Evolutionary conservation across 1,284 basidiomycete species (phyloP).

Genomic region (Cryptococcus sp.): DNA sequence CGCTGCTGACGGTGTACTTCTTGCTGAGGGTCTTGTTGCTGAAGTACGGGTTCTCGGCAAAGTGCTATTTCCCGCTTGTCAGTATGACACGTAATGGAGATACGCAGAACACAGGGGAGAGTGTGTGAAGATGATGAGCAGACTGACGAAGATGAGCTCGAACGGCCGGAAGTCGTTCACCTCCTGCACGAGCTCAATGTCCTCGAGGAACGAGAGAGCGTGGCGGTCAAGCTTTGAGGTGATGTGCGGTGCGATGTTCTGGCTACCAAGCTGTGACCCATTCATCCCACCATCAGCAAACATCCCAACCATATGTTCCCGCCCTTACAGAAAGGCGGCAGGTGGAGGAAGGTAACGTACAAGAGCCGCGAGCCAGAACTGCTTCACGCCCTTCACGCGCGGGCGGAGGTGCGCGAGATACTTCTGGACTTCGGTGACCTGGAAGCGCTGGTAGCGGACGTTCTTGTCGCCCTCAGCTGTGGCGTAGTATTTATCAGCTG

Average conservation of each 20-base stretch:
- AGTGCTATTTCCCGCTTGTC: constrained; percentile 29
- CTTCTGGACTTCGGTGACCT: constrained; percentile 25
- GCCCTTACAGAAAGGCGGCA: not conserved
- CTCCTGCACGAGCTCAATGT: constrained; percentile 46
- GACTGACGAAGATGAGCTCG: constrained; percentile 47
- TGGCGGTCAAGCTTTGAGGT: constrained; percentile 39
- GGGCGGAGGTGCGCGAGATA: constrained; percentile 27
- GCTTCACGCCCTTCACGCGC: constrained; percentile 35
- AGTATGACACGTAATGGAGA: not conserved
- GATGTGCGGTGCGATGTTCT: constrained; percentile 19
- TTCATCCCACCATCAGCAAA: not conserved
- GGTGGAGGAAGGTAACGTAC: constrained; percentile 20
- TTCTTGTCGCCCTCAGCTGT: constrained; percentile 35
- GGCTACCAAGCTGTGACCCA: constrained; percentile 26
- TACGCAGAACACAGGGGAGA: too few relatives aligned
- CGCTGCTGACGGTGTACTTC: constrained; percentile 36
- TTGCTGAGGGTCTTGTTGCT: constrained; percentile 43
- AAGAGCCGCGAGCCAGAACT: constrained; percentile 41
- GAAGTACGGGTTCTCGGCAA: constrained; percentile 50
- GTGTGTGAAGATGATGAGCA: not conserved
- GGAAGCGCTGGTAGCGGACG: constrained; percentile 25
- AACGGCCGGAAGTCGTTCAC: constrained; percentile 43
- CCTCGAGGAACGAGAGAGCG: constrained; percentile 40
- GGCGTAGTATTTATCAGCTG: not conserved
- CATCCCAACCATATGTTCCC: not conserved